Evolutionary conservation across 2,329 filamentous ascomycete genomes (phyloP).

Genomic region (Colletotrichum coccodes): DNA sequence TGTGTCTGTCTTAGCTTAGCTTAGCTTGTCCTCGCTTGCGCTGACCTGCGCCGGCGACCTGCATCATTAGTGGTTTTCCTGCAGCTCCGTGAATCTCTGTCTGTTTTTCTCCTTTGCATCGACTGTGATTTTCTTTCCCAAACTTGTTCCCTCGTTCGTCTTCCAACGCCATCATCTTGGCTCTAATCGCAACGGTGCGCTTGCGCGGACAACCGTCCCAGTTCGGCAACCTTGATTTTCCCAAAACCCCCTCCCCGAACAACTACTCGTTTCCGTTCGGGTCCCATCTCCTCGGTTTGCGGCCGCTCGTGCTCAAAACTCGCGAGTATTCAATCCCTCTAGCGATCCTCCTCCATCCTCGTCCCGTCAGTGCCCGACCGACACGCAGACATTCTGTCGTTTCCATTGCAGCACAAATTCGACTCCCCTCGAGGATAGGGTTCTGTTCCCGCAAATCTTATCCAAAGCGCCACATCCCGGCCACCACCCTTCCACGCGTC

Average conservation of each 20-base stretch:
- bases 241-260: not conserved
- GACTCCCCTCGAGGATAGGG: not conserved
- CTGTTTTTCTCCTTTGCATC: not conserved
- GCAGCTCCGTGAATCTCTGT: not conserved
- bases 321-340: not conserved
- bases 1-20: not conserved
- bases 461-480: not conserved
- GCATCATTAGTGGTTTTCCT: not conserved
- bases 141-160: not conserved
- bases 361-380: not conserved
- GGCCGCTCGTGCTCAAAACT: constrained; percentile 9
- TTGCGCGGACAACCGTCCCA: not conserved
- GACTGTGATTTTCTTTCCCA: not conserved
- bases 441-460: not conserved
- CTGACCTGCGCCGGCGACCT: not conserved
- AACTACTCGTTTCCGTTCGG: not conserved
- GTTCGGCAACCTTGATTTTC: not conserved
- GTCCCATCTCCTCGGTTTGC: constrained; percentile 1
- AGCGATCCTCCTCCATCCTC: constrained; percentile 5
- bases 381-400: not conserved
- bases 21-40: constrained; percentile 3
- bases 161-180: not conserved
- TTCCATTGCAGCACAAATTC: not conserved
- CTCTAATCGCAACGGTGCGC: not conserved
- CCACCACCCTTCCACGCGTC: constrained; percentile 1